phyloP scores from a whole-genome alignment of 2,329 filamentous ascomycete genomes.

The Amauroascus verrucosus region DNA sequence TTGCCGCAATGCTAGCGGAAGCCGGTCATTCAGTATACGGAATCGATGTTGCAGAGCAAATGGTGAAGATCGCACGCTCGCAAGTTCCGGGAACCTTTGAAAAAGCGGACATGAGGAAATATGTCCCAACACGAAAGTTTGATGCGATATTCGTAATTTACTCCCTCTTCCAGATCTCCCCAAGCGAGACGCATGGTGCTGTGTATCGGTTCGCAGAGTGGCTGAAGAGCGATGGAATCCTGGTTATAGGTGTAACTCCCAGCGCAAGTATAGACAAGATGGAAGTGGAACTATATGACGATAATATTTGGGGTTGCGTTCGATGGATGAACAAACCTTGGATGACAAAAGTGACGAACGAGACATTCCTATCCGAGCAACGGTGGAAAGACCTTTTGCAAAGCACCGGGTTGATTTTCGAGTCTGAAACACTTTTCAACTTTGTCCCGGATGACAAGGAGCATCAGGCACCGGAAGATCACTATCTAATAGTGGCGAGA shows the following conservation, averaged over 20 bases:
- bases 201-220: constrained; percentile 15
- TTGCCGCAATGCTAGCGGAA: constrained; percentile 11
- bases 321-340: constrained; percentile 9
- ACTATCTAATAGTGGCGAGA: background rate
- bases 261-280: constrained; percentile 2
- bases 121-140: constrained; percentile 5
- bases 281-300: constrained; percentile 2
- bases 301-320: constrained; percentile 15
- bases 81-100: constrained; percentile 15
- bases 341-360: constrained; percentile 13
- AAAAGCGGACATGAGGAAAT: constrained; percentile 17
- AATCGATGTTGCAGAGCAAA: constrained; percentile 16
- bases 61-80: constrained; percentile 15
- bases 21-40: constrained; percentile 17
- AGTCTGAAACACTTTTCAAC: background rate
- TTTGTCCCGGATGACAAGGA: constrained; percentile 6
- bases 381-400: constrained; percentile 4
- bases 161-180: constrained; percentile 15
- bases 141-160: constrained; percentile 16
- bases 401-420: background rate
- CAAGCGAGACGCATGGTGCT: constrained; percentile 13
- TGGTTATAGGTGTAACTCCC: constrained; percentile 13
- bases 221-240: constrained; percentile 11
- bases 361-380: constrained; percentile 10
- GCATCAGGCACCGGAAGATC: background rate